These are phyloP conservation scores for Epicoccum nigrum DNA, from an alignment of 2,329 filamentous ascomycete genomes.

Conservation along the genomic window DNA sequence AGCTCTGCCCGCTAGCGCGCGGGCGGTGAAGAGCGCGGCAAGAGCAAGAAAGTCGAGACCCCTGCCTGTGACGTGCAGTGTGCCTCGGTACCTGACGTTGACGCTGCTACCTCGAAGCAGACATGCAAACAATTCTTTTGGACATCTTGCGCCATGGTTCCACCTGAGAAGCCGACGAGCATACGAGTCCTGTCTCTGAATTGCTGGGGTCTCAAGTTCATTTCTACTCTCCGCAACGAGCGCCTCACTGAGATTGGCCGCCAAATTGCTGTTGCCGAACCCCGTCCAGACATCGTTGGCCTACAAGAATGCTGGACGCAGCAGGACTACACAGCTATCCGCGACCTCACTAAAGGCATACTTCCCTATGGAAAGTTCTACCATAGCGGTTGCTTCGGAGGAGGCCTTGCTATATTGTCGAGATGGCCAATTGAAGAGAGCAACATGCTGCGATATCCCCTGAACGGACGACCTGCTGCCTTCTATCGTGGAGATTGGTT, in stretches of 20 bases:
- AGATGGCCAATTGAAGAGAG: conserved; percentile 92
- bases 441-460: conserved; percentile 82
- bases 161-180: conserved; percentile 50
- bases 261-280: conserved; percentile 71
- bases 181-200: conserved; percentile 88
- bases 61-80: conserved; percentile 11
- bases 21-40: conserved; percentile 17
- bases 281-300: conserved; percentile 83
- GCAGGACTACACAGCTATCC: conserved; percentile 80
- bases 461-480: conserved; percentile 91
- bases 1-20: conserved; percentile 23
- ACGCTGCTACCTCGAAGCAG: conserved; percentile 23
- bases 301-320: conserved; percentile 95
- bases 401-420: conserved; percentile 85
- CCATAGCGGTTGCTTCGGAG: conserved; percentile 84
- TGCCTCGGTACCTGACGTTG: conserved; percentile 11
- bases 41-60: too few species aligned
- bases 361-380: conserved; percentile 95
- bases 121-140: neutral
- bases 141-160: conserved; percentile 26
- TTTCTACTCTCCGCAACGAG: conserved; percentile 77
- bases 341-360: conserved; percentile 71
- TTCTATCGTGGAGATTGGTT: conserved; percentile 97
- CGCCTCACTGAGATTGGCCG: conserved; percentile 84
- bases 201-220: conserved; percentile 93